Base-by-base conservation (phyloP, 1,139 yeast genomes). In the Candida gigantensis region DNA sequence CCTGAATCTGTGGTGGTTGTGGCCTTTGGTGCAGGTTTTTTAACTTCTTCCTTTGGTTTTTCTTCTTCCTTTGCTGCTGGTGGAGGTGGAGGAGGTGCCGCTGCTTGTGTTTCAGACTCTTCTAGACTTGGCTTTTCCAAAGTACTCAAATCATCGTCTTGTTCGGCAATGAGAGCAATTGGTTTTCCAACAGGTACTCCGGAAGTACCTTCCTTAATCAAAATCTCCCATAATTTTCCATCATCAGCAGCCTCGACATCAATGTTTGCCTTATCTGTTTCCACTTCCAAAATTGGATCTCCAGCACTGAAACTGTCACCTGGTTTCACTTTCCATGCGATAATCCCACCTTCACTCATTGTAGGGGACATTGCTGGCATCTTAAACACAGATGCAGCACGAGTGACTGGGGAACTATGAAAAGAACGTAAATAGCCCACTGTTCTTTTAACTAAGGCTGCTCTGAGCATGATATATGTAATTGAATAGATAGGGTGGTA, bases 291-390 rank as follows among this genome's bases (percentile, higher is more conserved):
- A 38, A 89, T 63, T 3, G 86, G 89, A 55, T 92, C 97, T 19
- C 98, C 98, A 4, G 95, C 79, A 30, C 68, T 58, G 62, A 84
- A 90, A 6, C 69, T 44, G 10, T 87, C 94, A 32, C 96, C 97
- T 34, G 82, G 81, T 57, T 88, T 81, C 54, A 81, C 74, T 59
- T 88, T 87, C 98, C 98, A 92, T 39, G 79, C 73, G n/a, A 88
- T 88, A 50, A 92, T 77, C n/a, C 96, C 96, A 31, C 98, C 98
- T 57, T 83, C 89, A 19, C 92, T 88, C 98, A 92, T 92, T 14
- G 98, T 92, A 27, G 98, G 98, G 6, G 97, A 89, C 97, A 92
- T 87, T 18, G 98, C 97, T 3, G 98, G 98, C 97, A 92, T 92
- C 39, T 72, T 79, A 62, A 85, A 87, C 39, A 81, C 68, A 24